These are phyloP conservation scores for Botrytis deweyae DNA, from an alignment of 2,329 filamentous ascomycete species.

Conservation along the genomic window DNA sequence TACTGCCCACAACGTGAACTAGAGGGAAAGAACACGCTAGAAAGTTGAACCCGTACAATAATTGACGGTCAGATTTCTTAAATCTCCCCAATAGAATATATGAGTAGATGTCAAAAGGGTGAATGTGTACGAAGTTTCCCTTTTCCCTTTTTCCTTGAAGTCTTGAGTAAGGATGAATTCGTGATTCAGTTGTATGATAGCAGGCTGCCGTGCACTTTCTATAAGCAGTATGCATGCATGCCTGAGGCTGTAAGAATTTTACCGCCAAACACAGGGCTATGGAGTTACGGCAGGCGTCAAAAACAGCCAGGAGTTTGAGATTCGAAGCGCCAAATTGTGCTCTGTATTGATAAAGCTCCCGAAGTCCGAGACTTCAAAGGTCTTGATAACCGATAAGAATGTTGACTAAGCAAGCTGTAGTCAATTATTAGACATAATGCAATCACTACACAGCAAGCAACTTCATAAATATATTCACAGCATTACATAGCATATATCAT, in stretches of 20 bases:
- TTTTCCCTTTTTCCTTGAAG: not conserved
- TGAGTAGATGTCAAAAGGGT: not conserved
- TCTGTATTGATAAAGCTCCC: not conserved
- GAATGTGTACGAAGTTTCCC: not conserved
- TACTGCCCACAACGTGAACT: conserved; percentile 2
- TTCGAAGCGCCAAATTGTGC: not conserved
- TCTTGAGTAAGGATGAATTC: conserved; percentile 1
- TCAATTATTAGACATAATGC: not conserved
- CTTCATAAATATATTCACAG: not conserved
- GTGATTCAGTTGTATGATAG: not conserved
- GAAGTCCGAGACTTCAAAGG: not conserved
- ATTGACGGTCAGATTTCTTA: not conserved
- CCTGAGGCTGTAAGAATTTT: not conserved
- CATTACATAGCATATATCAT: not conserved
- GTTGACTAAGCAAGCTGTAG: not conserved
- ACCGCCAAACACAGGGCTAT: not conserved
- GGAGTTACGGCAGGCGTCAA: not conserved
- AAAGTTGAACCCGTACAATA: not conserved
- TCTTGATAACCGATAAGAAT: not conserved
- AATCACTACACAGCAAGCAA: not conserved
- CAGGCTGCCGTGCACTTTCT: conserved; percentile 2
- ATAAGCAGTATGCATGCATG: not conserved
- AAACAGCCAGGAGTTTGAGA: not conserved
- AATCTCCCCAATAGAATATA: not conserved
- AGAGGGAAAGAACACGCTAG: not conserved